A percentile compares a stretch with the other conserved stretches of the same genome.
Evolutionary conservation across 441 rosid genomes (phyloP).

Genomic region (Capsella rubella): DNA sequence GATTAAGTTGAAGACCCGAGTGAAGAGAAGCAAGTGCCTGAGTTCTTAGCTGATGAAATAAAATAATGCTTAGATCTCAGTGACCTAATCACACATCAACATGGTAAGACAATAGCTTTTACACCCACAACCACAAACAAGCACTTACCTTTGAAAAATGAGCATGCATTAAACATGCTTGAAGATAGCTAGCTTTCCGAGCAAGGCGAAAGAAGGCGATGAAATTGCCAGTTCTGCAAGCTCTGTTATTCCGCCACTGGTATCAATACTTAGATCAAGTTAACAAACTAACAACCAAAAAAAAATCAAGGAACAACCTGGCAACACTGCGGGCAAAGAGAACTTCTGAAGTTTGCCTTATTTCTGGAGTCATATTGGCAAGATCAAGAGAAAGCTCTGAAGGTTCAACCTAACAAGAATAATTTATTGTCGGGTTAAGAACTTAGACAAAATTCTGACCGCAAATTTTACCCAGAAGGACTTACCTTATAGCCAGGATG

Average conservation of each 20-base stretch:
- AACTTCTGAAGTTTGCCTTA: slow-evolving; percentile 90
- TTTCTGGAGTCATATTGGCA: slow-evolving; percentile 97
- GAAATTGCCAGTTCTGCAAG: slow-evolving; percentile 91
- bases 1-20: slow-evolving; percentile 80
- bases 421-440: slow-evolving; percentile 36
- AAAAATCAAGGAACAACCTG: slow-evolving; percentile 61
- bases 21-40: slow-evolving; percentile 94
- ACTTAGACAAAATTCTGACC: slow-evolving; percentile 26
- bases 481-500: slow-evolving; percentile 99
- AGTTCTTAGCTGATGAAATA: slow-evolving; percentile 76
- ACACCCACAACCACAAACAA: slow-evolving; percentile 22
- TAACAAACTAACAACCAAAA: slow-evolving; percentile 38
- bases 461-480: slow-evolving; percentile 29
- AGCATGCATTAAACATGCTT: slow-evolving; percentile 99
- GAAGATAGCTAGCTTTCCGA: slow-evolving; percentile 89
- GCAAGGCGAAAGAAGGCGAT: slow-evolving; percentile 93
- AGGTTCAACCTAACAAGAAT: slow-evolving; percentile 87
- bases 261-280: slow-evolving; percentile 45
- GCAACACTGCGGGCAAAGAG: slow-evolving; percentile 93
- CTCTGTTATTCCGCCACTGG: slow-evolving; percentile 61
- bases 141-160: slow-evolving; percentile 87
- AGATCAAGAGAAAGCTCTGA: slow-evolving; percentile 97
- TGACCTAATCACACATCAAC: slow-evolving; percentile 27
- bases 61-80: slow-evolving; percentile 27
- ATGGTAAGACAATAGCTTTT: slow-evolving; percentile 18